phyloP scores from a whole-genome alignment of 2,329 filamentous ascomycete genomes.

The Magnaporthiopsis poae region DNA sequence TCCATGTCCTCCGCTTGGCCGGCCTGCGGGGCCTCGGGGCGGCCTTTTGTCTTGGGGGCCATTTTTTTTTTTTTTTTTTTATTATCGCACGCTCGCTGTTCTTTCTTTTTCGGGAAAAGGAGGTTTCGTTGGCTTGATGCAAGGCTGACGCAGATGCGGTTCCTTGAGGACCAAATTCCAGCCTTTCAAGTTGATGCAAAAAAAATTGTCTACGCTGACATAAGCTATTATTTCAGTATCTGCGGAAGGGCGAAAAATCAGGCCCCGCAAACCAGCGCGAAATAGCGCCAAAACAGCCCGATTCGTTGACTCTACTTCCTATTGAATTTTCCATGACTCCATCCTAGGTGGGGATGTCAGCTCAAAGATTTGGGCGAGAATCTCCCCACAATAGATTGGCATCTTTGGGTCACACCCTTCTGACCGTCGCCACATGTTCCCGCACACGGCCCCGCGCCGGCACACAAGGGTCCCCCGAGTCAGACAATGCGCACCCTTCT shows the following conservation, averaged over 20 bases:
- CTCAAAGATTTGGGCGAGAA: background rate
- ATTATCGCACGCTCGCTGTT: background rate
- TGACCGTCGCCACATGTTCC: background rate
- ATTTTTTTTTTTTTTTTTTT: slow-evolving; percentile 25
- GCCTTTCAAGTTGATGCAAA: background rate
- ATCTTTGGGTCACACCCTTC: background rate
- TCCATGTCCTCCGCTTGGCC: slow-evolving; percentile 18
- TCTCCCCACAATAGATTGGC: background rate
- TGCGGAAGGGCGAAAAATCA: background rate
- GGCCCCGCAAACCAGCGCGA: background rate
- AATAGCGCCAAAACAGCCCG: background rate
- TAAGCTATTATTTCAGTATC: background rate
- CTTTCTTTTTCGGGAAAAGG: slow-evolving; percentile 1
- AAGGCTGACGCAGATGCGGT: background rate
- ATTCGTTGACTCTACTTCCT: too few relatives aligned
- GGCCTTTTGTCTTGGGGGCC: slow-evolving; percentile 30
- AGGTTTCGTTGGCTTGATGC: background rate
- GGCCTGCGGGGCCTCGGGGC: slow-evolving; percentile 16
- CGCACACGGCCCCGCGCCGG: background rate
- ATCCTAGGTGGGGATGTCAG: background rate
- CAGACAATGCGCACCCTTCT: background rate
- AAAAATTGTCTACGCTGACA: background rate
- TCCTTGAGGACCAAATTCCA: background rate
- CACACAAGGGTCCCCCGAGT: background rate
- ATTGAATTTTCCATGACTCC: background rate